These are phyloP conservation scores for Pythium graminicola DNA, from an alignment of 352 stramenopile genomes.

Conservation along the genomic window DNA sequence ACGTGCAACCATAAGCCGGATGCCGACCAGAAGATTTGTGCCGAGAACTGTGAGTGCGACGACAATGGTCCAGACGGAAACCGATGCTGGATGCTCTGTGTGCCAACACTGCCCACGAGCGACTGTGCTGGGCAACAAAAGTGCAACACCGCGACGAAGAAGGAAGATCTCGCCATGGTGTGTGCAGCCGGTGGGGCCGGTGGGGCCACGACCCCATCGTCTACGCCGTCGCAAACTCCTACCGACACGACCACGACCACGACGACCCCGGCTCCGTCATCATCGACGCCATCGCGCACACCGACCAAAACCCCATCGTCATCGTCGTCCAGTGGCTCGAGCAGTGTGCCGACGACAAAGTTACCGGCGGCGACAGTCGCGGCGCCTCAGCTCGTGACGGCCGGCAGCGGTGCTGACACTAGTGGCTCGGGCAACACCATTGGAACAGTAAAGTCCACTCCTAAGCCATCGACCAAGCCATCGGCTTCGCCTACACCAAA, in stretches of 20 bases:
- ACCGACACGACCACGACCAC: conserved; percentile 5
- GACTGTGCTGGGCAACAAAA: conserved; percentile 25
- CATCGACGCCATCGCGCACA: too few species aligned
- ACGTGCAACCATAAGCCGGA: conserved; percentile 24
- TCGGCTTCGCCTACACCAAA: too few species aligned
- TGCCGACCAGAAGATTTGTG: conserved; percentile 15
- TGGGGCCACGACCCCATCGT: conserved; percentile 1
- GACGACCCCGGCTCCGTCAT: background rate
- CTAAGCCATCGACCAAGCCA: conserved; percentile 1
- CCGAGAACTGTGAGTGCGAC: conserved; percentile 20
- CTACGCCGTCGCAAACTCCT: conserved; percentile 3
- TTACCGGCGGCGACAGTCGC: background rate
- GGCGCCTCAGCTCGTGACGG: background rate
- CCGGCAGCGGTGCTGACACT: background rate
- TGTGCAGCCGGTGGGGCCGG: conserved; percentile 12
- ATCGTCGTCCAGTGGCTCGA: background rate
- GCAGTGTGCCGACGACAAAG: background rate
- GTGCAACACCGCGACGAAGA: conserved; percentile 20
- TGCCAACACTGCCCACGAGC: conserved; percentile 14
- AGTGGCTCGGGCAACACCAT: conserved; percentile 1
- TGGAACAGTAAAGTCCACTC: background rate
- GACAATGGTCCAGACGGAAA: conserved; percentile 1
- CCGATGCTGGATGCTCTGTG: conserved; percentile 27
- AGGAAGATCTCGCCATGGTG: conserved; percentile 19
- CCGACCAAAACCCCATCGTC: too few species aligned